Evolutionary conservation across 306 rosid species (phyloP), one percentile per base, ranked within the genome.

Genomic region (Vigna radiata): DNA sequence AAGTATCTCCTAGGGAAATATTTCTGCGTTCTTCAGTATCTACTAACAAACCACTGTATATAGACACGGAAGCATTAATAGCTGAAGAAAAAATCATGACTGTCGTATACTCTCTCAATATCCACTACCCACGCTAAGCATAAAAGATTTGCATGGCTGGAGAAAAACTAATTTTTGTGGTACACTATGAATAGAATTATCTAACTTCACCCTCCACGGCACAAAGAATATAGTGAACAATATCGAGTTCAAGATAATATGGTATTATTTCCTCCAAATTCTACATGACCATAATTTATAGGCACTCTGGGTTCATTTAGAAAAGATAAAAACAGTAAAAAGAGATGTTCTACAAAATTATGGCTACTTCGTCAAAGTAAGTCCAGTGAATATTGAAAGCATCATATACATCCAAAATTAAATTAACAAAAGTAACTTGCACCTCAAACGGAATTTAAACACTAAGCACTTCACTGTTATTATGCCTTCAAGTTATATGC

Each of bases 11-110:
- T 23, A 14, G 14, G 33, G 21, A 76, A 68, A 39, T 55, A 46
- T 56, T 41, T 72, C 72, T 41, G 18, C 5, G 17, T 47, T 53
- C 54, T 69, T 60, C 59, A 60, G 43, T 73, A 74, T 62, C 60
- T 70, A 1, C 44, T 39, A 39, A 69, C 59, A n/a, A 64, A 19
- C 46, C 75, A 61, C 36, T 62, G 49, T 19, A 68, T 52, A 69
- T 16, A 68, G 52, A 69, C 46, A 31, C 63, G 16, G 29, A 60
- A 18, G 16, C 49, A 33, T 15, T 18, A 44, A 72, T 52, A 66
- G 64, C 54, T 29, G 61, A 75, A 47, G 49, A 53, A 72, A 81
- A 78, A 75, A 74, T 25, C 68, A 44, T 54, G 65, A 68, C 50
- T 77, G 19, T 67, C 72, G 72, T 41, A 59, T 36, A 33, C 23